Conservation (phyloP, 352 stramenopile species). For the Elongisporangium undulatum region DNA sequence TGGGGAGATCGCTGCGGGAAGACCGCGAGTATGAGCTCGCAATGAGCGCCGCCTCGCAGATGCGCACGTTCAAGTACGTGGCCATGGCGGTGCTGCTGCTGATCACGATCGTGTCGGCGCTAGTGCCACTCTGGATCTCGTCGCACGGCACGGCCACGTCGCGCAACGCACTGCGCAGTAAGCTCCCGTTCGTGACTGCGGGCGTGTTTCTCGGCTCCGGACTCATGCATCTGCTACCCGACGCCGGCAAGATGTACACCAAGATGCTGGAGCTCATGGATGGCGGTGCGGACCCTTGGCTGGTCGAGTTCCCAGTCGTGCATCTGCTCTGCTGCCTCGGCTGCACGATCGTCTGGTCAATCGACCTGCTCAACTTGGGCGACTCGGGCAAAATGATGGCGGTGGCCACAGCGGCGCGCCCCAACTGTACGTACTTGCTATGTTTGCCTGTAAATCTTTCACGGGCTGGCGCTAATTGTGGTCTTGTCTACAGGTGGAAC, state of each 20-base stretch:
- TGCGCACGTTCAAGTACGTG: conserved; percentile 44
- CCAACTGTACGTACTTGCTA: conserved; percentile 31
- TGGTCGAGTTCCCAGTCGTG: conserved; percentile 42
- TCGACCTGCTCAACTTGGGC: conserved; percentile 60
- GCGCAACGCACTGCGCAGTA: conserved; percentile 35
- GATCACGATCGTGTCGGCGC: conserved; percentile 47
- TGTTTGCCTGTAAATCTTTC: background rate
- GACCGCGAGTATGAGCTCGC: background rate
- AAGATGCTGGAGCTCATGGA: conserved; percentile 30
- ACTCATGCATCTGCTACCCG: conserved; percentile 51
- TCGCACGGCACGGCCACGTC: conserved; percentile 31
- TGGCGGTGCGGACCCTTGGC: conserved; percentile 14
- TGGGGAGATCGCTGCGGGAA: background rate
- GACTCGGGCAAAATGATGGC: conserved; percentile 68
- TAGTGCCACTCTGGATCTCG: conserved; percentile 52
- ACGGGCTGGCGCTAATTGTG: background rate
- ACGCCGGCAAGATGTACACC: conserved; percentile 53
- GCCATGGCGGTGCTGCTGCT: conserved; percentile 44
- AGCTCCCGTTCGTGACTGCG: conserved; percentile 59
- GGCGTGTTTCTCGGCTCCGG: conserved; percentile 62
- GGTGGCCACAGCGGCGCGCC: conserved; percentile 44
- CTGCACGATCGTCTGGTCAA: conserved; percentile 54
- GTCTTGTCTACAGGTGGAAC: conserved; percentile 34
- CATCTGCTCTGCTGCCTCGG: conserved; percentile 51
- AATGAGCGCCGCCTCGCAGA: background rate